These are phyloP conservation scores for Rhodotorula sp. DNA, from an alignment of 1,284 basidiomycete species.

Conservation along the genomic window DNA sequence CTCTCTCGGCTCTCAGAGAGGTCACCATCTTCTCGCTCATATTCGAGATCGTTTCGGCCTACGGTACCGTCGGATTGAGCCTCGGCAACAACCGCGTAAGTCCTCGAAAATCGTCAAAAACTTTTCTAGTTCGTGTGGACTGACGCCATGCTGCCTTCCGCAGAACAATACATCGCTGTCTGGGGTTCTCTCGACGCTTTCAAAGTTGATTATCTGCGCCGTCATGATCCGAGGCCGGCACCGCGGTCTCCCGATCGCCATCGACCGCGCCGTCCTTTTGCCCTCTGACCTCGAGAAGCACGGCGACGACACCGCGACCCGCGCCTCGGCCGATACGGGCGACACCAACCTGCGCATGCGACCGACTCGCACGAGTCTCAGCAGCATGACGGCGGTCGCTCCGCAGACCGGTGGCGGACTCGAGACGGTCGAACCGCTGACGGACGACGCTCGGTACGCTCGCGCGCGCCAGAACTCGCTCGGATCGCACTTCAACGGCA, in stretches of 20 bases:
- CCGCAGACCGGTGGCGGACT: constrained; percentile 7
- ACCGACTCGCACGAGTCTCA: not conserved
- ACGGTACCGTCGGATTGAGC: constrained; percentile 85
- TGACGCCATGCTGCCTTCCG: not conserved
- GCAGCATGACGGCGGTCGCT: constrained; percentile 3
- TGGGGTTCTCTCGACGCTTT: constrained; percentile 73
- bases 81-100: constrained; percentile 57
- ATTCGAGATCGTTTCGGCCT: constrained; percentile 86
- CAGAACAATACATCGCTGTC: constrained; percentile 68
- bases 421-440: constrained; percentile 7
- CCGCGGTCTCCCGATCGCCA: constrained; percentile 62
- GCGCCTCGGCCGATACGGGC: constrained; percentile 7
- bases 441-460: constrained; percentile 9
- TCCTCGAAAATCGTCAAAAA: not conserved
- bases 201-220: constrained; percentile 77
- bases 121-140: not conserved
- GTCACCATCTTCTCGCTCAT: constrained; percentile 44
- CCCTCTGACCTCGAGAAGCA: constrained; percentile 45
- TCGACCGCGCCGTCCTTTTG: constrained; percentile 68
- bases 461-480: not conserved
- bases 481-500: not conserved
- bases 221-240: constrained; percentile 95
- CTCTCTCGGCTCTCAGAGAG: constrained; percentile 10
- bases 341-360: constrained; percentile 1
- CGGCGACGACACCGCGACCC: constrained; percentile 25